Evolutionary conservation across 2,329 filamentous ascomycete genomes (phyloP), one percentile per base, ranked within the genome.

Genomic region (Xylaria hypoxylon): DNA sequence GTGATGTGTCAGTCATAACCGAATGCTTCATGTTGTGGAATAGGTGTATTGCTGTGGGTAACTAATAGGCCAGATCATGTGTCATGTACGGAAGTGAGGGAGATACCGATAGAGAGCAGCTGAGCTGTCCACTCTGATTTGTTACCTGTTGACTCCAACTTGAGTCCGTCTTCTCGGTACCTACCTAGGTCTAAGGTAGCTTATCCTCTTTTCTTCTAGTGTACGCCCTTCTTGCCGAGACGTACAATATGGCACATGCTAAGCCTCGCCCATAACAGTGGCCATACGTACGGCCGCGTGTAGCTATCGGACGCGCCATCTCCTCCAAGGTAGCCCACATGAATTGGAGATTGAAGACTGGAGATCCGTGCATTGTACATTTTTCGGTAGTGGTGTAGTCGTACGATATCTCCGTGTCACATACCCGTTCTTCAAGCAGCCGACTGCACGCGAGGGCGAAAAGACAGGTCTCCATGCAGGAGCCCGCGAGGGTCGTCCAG

Each of bases 361-460:
- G 35, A 11, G 35, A 38, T 35, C 28, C 19, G 38, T 40, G 19
- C 51, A 42, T 55, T 28, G 22, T 55, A 55, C 52, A 42, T 7
- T 11, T 55, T 15, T 40, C 52, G 35, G 52, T 17, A 55, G 22
- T 15, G 51, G 5, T 31, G 26, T n/a, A 28, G 44, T 56, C 40
- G 42, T 48, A 62, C 52, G 24, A 50, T 31, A 62, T 50, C 42
- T 55, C 51, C 51, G n/a, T 53, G 51, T 53, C 13, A 53, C 51
- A 8, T 40, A 55, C 6, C 47, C 26, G 26, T 50, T 28, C 47
- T 28, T 28, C 24, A 50, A 26, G 26, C 47, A 31, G 47, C 47
- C 47, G 47, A 50, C 26, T 50, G 15, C 26, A 13, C 26, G 15
- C 45, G 47, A 31, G 19, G 15, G 40, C 24, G 31, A 42, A 11